phyloP scores from a whole-genome alignment of 2,329 filamentous ascomycete genomes.

The Talaromyces piceae region DNA sequence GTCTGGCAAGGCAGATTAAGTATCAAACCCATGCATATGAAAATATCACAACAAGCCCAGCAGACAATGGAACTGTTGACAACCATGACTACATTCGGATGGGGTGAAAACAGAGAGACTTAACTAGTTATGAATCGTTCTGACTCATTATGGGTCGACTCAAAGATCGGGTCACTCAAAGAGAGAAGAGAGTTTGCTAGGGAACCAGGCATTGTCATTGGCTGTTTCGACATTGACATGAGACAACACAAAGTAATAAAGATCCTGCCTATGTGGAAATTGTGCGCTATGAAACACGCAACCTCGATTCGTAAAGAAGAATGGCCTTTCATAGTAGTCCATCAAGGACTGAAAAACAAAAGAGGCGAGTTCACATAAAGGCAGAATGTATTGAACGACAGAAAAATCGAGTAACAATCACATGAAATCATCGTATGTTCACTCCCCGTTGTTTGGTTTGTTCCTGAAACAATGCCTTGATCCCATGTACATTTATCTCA shows the following conservation, averaged over 20 bases:
- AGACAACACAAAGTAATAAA: background rate
- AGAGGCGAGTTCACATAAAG: background rate
- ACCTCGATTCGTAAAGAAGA: background rate
- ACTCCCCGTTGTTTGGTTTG: background rate
- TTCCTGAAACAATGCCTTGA: background rate
- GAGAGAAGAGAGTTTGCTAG: background rate
- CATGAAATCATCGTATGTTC: background rate
- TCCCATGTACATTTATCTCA: conserved; percentile 5
- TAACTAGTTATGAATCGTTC: background rate
- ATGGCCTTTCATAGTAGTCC: background rate
- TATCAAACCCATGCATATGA: background rate
- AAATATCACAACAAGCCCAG: background rate
- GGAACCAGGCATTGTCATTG: background rate
- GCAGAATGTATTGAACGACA: no score
- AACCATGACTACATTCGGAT: background rate
- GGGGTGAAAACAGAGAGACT: background rate
- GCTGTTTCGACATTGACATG: background rate
- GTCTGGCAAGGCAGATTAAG: background rate
- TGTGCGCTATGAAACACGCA: background rate
- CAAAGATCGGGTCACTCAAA: background rate
- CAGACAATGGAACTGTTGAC: background rate
- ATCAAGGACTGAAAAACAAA: background rate
- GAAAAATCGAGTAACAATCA: background rate
- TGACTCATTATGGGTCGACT: background rate
- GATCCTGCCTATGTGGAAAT: background rate